phyloP scores from a whole-genome alignment of 768 basidiomycete genomes.

The Lactarius sanguifluus region DNA sequence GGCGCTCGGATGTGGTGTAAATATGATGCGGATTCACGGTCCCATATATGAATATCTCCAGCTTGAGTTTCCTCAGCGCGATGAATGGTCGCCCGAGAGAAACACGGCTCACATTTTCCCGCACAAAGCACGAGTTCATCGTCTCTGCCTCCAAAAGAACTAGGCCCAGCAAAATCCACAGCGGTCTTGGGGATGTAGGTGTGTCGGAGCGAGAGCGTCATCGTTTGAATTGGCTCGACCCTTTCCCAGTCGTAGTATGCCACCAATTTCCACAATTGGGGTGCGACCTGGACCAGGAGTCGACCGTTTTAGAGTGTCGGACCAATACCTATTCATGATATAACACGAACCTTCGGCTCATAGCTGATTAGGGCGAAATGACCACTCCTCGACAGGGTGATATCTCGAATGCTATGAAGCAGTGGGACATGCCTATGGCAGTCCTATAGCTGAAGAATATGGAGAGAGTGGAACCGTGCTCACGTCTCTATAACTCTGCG shows the following conservation, averaged over 20 bases:
- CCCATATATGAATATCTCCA: constrained; percentile 86
- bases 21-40: constrained; percentile 71
- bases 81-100: constrained; percentile 8
- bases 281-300: constrained; percentile 53
- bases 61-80: constrained; percentile 40
- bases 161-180: constrained; percentile 77
- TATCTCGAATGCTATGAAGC: constrained; percentile 69
- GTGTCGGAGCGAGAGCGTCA: constrained; percentile 49
- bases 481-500: constrained; percentile 68
- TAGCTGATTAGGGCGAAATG: constrained; percentile 70
- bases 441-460: constrained; percentile 20
- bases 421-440: constrained; percentile 64
- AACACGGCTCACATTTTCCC: constrained; percentile 55
- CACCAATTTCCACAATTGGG: constrained; percentile 76
- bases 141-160: constrained; percentile 78
- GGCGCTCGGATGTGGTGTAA: constrained; percentile 70
- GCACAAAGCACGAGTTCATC: constrained; percentile 78
- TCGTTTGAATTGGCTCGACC: constrained; percentile 36
- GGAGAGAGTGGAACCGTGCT: constrained; percentile 26
- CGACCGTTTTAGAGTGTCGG: not conserved
- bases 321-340: no score
- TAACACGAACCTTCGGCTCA: constrained; percentile 57
- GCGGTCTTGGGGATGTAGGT: constrained; percentile 69
- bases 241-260: constrained; percentile 52
- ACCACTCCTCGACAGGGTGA: constrained; percentile 65